Evolutionary conservation across 1,284 basidiomycete genomes (phyloP), one percentile per base, ranked within the genome.

Genomic region (Cutaneotrichosporon cyanovorans): DNA sequence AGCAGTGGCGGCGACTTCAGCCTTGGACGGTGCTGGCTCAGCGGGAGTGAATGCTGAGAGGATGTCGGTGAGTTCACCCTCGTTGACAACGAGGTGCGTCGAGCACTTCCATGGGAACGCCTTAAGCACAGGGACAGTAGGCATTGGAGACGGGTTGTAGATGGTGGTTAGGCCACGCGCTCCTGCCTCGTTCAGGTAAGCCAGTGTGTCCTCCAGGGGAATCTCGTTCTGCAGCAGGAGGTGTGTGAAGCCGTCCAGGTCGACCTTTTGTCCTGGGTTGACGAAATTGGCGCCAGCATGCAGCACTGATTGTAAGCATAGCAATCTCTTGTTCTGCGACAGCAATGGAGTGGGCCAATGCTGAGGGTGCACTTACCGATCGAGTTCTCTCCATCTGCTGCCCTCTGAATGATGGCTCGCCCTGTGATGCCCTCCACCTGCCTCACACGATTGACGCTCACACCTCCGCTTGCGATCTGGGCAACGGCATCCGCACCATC

Each of bases 81-180:
- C 73, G 55, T 80, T 80, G 32, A 80, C 72, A 21, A 78, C 65
- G 19, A 79, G 63, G 69, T 76, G 77, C 23, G 72, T 67, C 8
- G 78, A 57, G 16, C 55, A 38, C 0, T 45, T 42, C 77, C 77
- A 78, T 0, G 72, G 70, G 56, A 78, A 77, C 1, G 55, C 37
- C 5, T 58, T 56, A 15, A 78, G 65, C 47, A 77, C 65, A 1
- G 55, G 53, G 1, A 48, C 34, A 1, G 63, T 57, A 2, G 73
- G 74, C 75, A 80, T 77, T 5, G 78, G 78, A 0, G 73, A 75
- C 0, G 78, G 78, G 59, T 80, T 80, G 66, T 76, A 77, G n/a
- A 79, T 55, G 6, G 71, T 70, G 14, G 52, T 64, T 2, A 74
- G 22, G 18, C 59, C 56, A 16, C 48, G 47, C 20, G 38, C 14